phyloP scores from a whole-genome alignment of 345 rosid species.

The Trapa bicornis region DNA sequence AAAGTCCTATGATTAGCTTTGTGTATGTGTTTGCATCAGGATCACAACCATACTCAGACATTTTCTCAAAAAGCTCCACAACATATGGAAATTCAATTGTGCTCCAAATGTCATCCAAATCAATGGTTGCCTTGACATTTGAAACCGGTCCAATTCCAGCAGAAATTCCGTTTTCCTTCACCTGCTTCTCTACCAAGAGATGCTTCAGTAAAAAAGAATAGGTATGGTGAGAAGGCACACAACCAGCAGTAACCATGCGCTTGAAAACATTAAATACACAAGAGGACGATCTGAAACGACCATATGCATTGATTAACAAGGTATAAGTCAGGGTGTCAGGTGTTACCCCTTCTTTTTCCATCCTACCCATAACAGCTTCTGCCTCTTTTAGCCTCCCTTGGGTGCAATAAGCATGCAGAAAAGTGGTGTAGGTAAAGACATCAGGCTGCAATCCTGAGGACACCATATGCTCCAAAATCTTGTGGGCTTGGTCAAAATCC shows the following conservation, averaged over 20 bases:
- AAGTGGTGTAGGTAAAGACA: slow-evolving; percentile 52
- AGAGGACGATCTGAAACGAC: slow-evolving; percentile 37
- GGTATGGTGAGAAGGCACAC: slow-evolving; percentile 65
- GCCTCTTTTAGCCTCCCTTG: slow-evolving; percentile 57
- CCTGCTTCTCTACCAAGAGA: slow-evolving; percentile 29
- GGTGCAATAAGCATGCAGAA: slow-evolving; percentile 56
- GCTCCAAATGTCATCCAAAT: slow-evolving; percentile 40
- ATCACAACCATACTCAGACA: slow-evolving; percentile 45
- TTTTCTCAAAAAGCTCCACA: slow-evolving; percentile 44
- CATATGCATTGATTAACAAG: slow-evolving; percentile 52
- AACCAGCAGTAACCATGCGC: slow-evolving; percentile 59
- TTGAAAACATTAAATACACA: slow-evolving; percentile 66
- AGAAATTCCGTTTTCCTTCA: slow-evolving; percentile 18
- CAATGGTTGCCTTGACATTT: slow-evolving; percentile 14
- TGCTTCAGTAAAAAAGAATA: slow-evolving; percentile 52
- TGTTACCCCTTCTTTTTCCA: slow-evolving; percentile 45
- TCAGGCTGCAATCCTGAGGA: slow-evolving; percentile 56
- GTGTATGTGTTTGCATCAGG: slow-evolving; percentile 48
- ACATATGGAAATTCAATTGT: slow-evolving; percentile 42
- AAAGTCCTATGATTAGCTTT: slow-evolving; percentile 54
- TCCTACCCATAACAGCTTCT: slow-evolving; percentile 45
- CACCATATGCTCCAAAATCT: slow-evolving; percentile 39
- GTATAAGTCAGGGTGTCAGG: slow-evolving; percentile 64
- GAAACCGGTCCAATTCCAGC: slow-evolving; percentile 20
- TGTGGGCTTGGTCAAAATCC: slow-evolving; percentile 44